Evolutionary conservation across 306 rosid species (phyloP).

Genomic region (Rosa chinensis): DNA sequence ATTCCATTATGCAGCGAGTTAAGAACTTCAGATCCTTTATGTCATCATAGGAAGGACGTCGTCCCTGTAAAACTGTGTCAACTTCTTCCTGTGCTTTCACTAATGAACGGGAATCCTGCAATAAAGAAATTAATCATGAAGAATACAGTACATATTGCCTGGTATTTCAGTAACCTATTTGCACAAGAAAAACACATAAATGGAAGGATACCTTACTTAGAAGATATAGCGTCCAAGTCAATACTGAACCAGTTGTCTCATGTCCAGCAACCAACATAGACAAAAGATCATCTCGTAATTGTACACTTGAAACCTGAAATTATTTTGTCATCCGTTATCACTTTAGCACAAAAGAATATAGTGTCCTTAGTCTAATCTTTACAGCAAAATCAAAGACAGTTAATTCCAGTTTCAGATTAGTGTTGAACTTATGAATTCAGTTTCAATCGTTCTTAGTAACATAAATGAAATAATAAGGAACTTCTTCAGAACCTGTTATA

Average conservation of each 20-base stretch:
- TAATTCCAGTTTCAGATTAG: neutral
- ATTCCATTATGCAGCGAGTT: slow-evolving; percentile 81
- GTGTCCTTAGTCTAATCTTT: neutral
- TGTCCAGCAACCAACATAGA: slow-evolving; percentile 96
- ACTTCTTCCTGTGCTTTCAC: slow-evolving; percentile 82
- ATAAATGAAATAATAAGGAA: neutral
- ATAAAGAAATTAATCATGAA: slow-evolving; percentile 10
- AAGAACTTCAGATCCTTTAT: slow-evolving; percentile 76
- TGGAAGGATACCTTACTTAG: slow-evolving; percentile 79
- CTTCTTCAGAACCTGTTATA: neutral
- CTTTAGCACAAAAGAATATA: slow-evolving; percentile 11
- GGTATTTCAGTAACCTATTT: neutral
- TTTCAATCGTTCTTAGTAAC: neutral
- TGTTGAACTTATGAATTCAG: neutral
- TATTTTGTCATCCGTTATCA: slow-evolving; percentile 13
- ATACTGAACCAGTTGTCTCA: slow-evolving; percentile 89
- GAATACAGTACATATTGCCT: neutral
- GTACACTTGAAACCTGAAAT: slow-evolving; percentile 80
- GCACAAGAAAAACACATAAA: neutral
- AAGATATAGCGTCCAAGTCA: slow-evolving; percentile 97
- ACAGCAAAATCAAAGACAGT: neutral
- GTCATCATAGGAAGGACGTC: slow-evolving; percentile 73
- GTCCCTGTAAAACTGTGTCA: slow-evolving; percentile 78
- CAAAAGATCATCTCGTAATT: slow-evolving; percentile 89
- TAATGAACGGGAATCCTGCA: slow-evolving; percentile 61